phyloP scores from a whole-genome alignment of 129 eudicot species.

The Apium graveolens region DNA sequence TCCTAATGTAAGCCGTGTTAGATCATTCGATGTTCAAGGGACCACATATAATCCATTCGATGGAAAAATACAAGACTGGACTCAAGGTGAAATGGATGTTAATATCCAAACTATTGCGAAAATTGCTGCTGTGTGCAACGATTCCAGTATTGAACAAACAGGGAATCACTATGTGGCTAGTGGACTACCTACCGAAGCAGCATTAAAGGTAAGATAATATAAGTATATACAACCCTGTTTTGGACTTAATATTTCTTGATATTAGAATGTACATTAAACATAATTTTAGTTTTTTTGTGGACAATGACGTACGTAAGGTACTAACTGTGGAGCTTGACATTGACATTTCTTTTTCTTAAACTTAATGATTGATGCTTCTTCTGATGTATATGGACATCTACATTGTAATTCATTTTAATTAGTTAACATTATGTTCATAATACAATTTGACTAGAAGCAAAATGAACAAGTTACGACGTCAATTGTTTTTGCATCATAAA shows the following conservation, averaged over 20 bases:
- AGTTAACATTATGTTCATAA: no score
- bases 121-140: constrained; percentile 19
- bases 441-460: background rate
- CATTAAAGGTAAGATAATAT: constrained; percentile 52
- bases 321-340: background rate
- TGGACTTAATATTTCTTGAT: background rate
- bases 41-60: constrained; percentile 61
- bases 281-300: background rate
- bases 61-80: constrained; percentile 79
- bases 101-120: constrained; percentile 14
- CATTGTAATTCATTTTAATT: background rate
- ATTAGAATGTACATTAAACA: background rate
- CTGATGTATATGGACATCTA: background rate
- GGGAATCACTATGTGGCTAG: constrained; percentile 62
- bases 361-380: background rate
- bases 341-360: background rate
- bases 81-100: constrained; percentile 43
- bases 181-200: constrained; percentile 98
- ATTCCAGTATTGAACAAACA: constrained; percentile 17
- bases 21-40: constrained; percentile 11
- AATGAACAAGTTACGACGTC: background rate
- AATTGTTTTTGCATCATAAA: background rate
- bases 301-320: background rate
- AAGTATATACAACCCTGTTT: background rate
- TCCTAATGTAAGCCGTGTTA: constrained; percentile 14